A percentile compares a stretch with the other conserved stretches of the same genome.
Evolutionary conservation across 306 rosid species (phyloP).

Genomic region (Begonia masoniana): DNA sequence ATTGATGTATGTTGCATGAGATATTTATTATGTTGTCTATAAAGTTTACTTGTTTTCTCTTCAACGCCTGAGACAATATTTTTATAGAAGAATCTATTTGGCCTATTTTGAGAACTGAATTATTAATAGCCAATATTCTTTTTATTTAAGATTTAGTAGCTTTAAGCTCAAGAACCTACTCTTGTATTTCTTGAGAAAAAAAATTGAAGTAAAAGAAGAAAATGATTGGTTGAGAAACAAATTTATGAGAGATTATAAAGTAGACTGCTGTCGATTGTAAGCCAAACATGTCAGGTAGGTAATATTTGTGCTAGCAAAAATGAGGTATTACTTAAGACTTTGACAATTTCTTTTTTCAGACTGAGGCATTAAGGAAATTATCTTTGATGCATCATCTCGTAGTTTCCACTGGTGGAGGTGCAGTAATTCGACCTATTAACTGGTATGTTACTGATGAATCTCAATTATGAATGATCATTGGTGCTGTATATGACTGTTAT

Average conservation of each 20-base stretch:
- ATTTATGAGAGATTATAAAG: too few relatives aligned
- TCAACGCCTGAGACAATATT: too few relatives aligned
- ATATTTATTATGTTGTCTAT: too few relatives aligned
- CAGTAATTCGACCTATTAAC: slow-evolving; percentile 69
- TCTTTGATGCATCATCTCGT: slow-evolving; percentile 51
- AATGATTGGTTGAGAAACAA: neutral
- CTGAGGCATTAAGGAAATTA: slow-evolving; percentile 52
- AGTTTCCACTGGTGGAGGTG: slow-evolving; percentile 97
- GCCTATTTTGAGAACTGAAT: too few relatives aligned
- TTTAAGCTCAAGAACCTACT: too few relatives aligned
- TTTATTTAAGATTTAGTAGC: too few relatives aligned
- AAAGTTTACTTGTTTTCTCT: too few relatives aligned
- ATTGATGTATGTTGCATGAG: too few relatives aligned
- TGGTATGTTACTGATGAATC: slow-evolving; percentile 38
- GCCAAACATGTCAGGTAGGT: too few relatives aligned
- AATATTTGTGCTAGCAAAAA: neutral
- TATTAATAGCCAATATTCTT: too few relatives aligned
- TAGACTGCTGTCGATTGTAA: too few relatives aligned
- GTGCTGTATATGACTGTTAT: neutral
- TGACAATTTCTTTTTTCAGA: slow-evolving; percentile 31
- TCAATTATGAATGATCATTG: neutral
- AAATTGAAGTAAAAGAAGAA: neutral
- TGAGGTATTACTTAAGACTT: slow-evolving; percentile 1
- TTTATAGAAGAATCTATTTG: too few relatives aligned
- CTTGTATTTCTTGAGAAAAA: neutral